Base-by-base conservation (phyloP, 1,139 yeast genomes). In the Yamadazyma kanchanaburiensis region DNA sequence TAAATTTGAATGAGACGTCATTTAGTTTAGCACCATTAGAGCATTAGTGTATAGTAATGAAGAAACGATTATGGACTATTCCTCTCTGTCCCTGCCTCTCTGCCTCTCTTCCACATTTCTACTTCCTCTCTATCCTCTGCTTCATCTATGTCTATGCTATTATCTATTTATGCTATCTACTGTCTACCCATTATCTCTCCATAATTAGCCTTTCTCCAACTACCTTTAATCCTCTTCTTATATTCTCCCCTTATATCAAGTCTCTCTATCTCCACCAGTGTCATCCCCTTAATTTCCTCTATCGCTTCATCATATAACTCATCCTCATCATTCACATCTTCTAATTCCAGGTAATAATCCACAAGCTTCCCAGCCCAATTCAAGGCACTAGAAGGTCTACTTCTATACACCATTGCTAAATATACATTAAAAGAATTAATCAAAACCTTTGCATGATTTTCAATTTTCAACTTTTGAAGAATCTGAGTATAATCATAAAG, bases 1-100 rank as follows among this genome's bases (percentile, higher is more conserved):
- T 79, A 13, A 71, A 68, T 24, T 49, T 85, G 4, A 58, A 76
- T 1, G 83, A 78, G 39, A 74, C 79, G 2, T 76, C 74, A 33
- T 84, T 85, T 48, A 66, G 69, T 1, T 50, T 64, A 10, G 7
- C 10, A 7, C 20, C 20, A 10, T 18, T 18, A 10, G 10, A 18
- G 7, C 20, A 18, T 18, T 18, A 18, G 20, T 18, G 10, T 18
- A 18, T 18, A 15, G 55, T 59, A 18, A 19, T 24, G 4, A 24
- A 30, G 10, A 33, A 39, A n/a, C n/a, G n/a, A n/a, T n/a, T n/a
- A n/a, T n/a, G n/a, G n/a, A n/a, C n/a, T n/a, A n/a, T n/a, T n/a
- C n/a, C n/a, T n/a, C n/a, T n/a, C n/a, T n/a, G n/a, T n/a, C n/a
- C n/a, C n/a, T n/a, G n/a, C n/a, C n/a, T n/a, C n/a, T n/a, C n/a